Evolutionary conservation across 805 yeast species (phyloP), one percentile per base, ranked within the genome.

Genomic region (Spathaspora gorwiae): DNA sequence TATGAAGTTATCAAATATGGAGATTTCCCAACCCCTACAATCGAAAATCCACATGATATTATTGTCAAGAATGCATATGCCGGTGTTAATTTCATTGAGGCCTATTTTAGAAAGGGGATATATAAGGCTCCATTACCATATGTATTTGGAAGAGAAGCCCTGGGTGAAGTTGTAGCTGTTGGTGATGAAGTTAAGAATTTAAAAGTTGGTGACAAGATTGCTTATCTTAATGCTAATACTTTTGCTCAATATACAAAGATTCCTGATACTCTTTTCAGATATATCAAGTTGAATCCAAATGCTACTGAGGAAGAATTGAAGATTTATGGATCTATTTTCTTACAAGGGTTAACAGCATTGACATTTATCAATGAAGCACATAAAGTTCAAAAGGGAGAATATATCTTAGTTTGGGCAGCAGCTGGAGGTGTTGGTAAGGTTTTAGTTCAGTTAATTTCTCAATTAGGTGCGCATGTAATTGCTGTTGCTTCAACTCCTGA

Each of bases 391-490:
- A 69, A 76, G 59, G 90, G 81, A 43, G 97, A 92, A 47, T 75
- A 65, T 53, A 76, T 86, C 37, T 72, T 90, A 39, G 82, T 88
- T 26, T 88, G 90, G 70, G 97, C 97, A 4, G 96, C 96, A 7
- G 97, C 97, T 2, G 98, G 97, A 39, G 97, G 97, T 46, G 92
- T 87, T 42, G 98, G 98, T 5, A 74, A 79, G 42, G 53, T 87
- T 14, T 67, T 89, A 44, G 70, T 74, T 41, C 96, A 90, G 62
- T 67, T 90, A 64, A 64, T 84, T 41, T 62, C 72, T 29, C 57
- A 65, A 24, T 72, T 68, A 40, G 95, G 96, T 15, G 97, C 90
- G 4, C 82, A 79, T 51, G 90, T 82, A 39, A 89, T 90, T 65
- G 97, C 95, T 2, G 73, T 86, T 34, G 94, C 95, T 6, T 88